Base-by-base conservation (phyloP, 768 basidiomycete species). In the Boletus huronensis region DNA sequence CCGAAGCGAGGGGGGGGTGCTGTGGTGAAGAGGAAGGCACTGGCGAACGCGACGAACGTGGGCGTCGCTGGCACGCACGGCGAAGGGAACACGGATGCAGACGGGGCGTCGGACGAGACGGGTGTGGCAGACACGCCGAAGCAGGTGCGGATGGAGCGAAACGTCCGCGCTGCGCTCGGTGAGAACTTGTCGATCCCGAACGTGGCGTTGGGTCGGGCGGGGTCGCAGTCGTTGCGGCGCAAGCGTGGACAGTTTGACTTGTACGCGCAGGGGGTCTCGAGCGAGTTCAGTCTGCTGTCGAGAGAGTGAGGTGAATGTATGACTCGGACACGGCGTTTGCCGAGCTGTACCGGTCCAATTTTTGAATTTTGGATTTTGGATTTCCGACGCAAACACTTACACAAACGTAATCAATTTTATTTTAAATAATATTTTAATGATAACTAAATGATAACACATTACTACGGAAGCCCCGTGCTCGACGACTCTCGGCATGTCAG, bases 131-230 rank as follows among this genome's bases (percentile, higher is more conserved):
- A 48, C 3, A 57, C 55, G 26, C 50, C 64, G 0, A 66, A 55
- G 48, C 55, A 49, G 26, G 43, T 29, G 19, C 53, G 58, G 23
- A 40, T 45, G 50, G 51, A 48, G 23, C 50, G 58, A 3, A 26
- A 46, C 32, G 46, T 58, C 21, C 62, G 47, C 26, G 50, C 50
- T 1, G 50, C 49, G 9, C 45, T 61, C 3, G 51, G 52, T 36
- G 66, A 66, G 55, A 59, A 61, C 26, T 5, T 65, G 45, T 63
- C 64, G 40, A 51, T 64, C 23, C 44, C 53, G 31, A 61, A 63
- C 44, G 35, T 63, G 36, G 44, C 10, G n/a, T 53, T n/a, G 19
- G 53, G 50, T 26, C 49, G 44, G 4, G 14, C 14, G 25, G n/a
- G 26, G 8, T 1, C 13, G 39, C 51, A 40, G 23, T 52, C 47